Base-by-base conservation (phyloP, 805 yeast genomes). In the Barnettozyma californica region DNA sequence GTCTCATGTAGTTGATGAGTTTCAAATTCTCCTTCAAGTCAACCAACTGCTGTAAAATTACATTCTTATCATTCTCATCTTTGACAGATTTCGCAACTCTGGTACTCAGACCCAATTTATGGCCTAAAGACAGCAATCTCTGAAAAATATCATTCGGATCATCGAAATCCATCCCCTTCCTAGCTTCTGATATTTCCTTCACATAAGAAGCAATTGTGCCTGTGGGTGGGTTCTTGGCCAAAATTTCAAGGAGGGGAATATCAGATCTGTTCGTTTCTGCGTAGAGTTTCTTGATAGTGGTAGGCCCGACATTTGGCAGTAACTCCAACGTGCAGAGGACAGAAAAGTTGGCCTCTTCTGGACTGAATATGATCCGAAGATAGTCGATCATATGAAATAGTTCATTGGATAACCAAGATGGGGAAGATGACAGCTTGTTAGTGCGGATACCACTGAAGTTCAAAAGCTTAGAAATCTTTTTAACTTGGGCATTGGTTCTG, bases 401-500 rank as follows among this genome's bases (percentile, higher is more conserved):
- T 0, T 74, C 19, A 70, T 71, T 56, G 55, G 70, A 49, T 10
- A 74, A 55, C 88, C 88, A 83, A 10, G 69, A 62, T 6, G 82
- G 78, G 4, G 73, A 67, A 14, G 75, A 64, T 1, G 75, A 68
- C 21, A 79, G 62, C 52, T 72, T 76, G 35, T 68, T 65, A 39
- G 66, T 63, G 4, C 69, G 69, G n/a, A 78, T 62, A 2, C 75
- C 78, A 50, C 69, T 68, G 16, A 56, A 53, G 13, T 66, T 64
- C 23, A 83, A 63, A 27, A 67, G 61, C 18, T 63, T 65, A 26
- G 65, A 65, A 0, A 79, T 60, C 0, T 62, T 53, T 11, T 71
- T 68, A 8, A 81, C 58, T 43, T 78, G 80, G 14, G 63, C 63
- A 56, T 84, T 83, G 0, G 84, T 71, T 45, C 77, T 66, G 0